phyloP scores from a whole-genome alignment of 129 eudicot species.

The Lactuca saligna region DNA sequence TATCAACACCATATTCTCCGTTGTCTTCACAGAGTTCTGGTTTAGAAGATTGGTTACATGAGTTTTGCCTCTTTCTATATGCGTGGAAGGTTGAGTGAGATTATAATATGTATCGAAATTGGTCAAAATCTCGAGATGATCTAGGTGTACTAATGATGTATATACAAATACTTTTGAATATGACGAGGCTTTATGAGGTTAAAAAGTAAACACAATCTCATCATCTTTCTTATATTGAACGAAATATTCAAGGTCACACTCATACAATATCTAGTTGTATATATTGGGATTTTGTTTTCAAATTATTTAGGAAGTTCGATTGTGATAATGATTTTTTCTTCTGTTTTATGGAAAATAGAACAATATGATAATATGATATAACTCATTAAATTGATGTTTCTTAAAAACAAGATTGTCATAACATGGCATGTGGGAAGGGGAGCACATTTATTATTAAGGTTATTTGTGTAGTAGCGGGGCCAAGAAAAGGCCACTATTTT shows the following conservation, averaged over 20 bases:
- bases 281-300: too few species aligned
- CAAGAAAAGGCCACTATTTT: conserved; percentile 16
- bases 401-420: not conserved
- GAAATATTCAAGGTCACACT: not conserved
- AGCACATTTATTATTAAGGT: conserved; percentile 19
- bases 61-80: conserved; percentile 79
- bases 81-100: conserved; percentile 84
- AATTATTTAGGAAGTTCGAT: too few species aligned
- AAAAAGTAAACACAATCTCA: not conserved
- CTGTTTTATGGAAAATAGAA: too few species aligned
- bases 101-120: not conserved
- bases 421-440: conserved; percentile 32
- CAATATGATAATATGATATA: too few species aligned
- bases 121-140: conserved; percentile 1
- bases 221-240: not conserved
- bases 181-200: not conserved
- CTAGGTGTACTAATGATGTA: not conserved
- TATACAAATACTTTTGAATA: conserved; percentile 3
- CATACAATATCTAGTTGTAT: not conserved
- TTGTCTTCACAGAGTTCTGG: conserved; percentile 51
- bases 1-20: conserved; percentile 42
- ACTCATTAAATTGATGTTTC: not conserved
- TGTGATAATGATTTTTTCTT: too few species aligned
- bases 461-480: conserved; percentile 17
- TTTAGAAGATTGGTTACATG: conserved; percentile 55